Base-by-base conservation (phyloP, 345 rosid genomes). In the Rhodamnia rubescens region DNA sequence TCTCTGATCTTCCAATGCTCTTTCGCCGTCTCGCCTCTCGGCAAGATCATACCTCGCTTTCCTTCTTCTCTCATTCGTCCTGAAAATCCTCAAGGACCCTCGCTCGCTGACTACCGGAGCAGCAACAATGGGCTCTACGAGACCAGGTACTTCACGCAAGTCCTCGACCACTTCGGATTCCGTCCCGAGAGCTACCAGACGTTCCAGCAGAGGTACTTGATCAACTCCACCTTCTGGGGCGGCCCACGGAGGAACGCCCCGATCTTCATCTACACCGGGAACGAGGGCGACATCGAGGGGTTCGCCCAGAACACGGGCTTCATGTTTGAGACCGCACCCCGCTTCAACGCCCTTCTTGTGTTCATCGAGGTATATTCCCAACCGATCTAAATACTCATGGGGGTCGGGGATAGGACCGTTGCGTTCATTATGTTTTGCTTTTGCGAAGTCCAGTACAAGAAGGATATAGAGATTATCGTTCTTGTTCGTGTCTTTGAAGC, bases 251-350 rank as follows among this genome's bases (percentile, higher is more conserved):
- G 91, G 12, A 32, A 64, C 44, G 54, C 36, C 14, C 92, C 96
- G 2, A 90, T 93, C 88, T 93, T 94, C 21, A 93, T 93, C 74
- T 94, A 94, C 90, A 91, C 95, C 26, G 96, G 95, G 13, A 94
- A 94, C 86, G 95, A 95, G 91, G 98, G 95, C 59, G 89, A 93
- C 87, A 93, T 95, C 51, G 94, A 94, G 42, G 94, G 97, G 95
- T 93, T 93, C 89, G 95, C 96, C 85, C 86, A 92, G 74, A 95
- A 95, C 87, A 90, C 95, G 22, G 98, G 98, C 44, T 94, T 95
- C 90, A 83, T 92, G 92, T 90, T 89, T 3, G 98, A 95, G 87
- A 92, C 91, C 88, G 95, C 94, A 86, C 97, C 97, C 86, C 93
- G 89, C 91, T 94, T 95, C 92, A 61, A 50, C 7, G 97, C 98